Percentiles rank a stretch among this genome's conserved stretches.
These are phyloP conservation scores for Phycomyces nitens DNA, from an alignment of 192 early-diverging fungal genomes.

Conservation along the genomic window DNA sequence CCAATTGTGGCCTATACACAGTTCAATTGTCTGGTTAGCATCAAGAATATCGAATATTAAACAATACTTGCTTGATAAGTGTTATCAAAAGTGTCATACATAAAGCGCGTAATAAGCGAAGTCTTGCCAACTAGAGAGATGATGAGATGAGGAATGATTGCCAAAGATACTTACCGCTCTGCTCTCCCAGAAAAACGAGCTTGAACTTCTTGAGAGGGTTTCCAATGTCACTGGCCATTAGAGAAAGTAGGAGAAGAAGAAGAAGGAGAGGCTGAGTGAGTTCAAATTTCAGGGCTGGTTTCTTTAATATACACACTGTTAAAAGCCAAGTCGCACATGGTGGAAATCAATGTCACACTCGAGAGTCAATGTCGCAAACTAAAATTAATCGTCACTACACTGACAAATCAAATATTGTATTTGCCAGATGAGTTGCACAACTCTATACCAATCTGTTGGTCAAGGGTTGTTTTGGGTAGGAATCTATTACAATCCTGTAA, in stretches of 20 bases:
- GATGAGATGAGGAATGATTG: background rate
- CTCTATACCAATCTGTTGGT: too few species aligned
- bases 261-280: slow-evolving; percentile 1
- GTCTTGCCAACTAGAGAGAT: slow-evolving; percentile 93
- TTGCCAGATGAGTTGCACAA: too few species aligned
- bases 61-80: slow-evolving; percentile 74
- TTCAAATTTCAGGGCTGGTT: background rate
- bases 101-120: slow-evolving; percentile 98
- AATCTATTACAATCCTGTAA: too few species aligned
- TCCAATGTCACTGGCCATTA: slow-evolving; percentile 4
- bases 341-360: too few species aligned
- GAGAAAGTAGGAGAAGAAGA: background rate
- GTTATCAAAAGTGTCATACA: slow-evolving; percentile 99
- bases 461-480: too few species aligned
- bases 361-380: too few species aligned
- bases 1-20: slow-evolving; percentile 87
- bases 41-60: too few species aligned
- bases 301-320: slow-evolving; percentile 9
- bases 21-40: slow-evolving; percentile 6
- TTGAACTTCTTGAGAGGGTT: slow-evolving; percentile 7
- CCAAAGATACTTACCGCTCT: slow-evolving; percentile 77
- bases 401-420: too few species aligned
- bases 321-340: too few species aligned
- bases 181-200: slow-evolving; percentile 75
- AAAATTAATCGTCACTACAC: too few species aligned